A percentile compares a stretch with the other conserved stretches of the same genome.
phyloP scores from a whole-genome alignment of 2,329 filamentous ascomycete genomes.

The Aspergillus sp. region DNA sequence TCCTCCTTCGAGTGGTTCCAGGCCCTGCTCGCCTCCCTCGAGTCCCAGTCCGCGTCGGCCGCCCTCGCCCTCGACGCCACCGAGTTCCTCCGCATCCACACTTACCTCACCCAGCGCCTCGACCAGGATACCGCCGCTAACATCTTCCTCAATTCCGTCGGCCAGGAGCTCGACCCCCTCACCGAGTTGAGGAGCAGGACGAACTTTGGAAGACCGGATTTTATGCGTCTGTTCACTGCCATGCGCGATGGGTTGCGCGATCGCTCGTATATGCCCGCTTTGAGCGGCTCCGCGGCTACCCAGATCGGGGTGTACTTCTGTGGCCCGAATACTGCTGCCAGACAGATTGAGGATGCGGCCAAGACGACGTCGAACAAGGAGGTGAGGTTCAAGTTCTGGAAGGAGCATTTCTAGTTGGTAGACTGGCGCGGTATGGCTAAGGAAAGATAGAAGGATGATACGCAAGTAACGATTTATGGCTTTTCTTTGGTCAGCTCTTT shows the following conservation, averaged over 20 bases:
- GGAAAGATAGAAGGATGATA: too few species aligned
- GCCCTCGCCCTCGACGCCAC: conserved; percentile 44
- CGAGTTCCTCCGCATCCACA: conserved; percentile 96
- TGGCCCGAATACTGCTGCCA: conserved; percentile 70
- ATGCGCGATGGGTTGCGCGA: conserved; percentile 86
- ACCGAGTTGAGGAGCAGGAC: conserved; percentile 85
- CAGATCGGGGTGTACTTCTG: conserved; percentile 98
- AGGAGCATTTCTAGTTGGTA: conserved; percentile 79
- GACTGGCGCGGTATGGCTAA: too few species aligned
- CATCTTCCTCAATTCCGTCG: conserved; percentile 92
- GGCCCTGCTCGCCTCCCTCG: conserved; percentile 79
- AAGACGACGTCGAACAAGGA: conserved; percentile 63
- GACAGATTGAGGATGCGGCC: conserved; percentile 75
- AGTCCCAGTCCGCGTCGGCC: conserved; percentile 69
- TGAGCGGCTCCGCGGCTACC: conserved; percentile 67
- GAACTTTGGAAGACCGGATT: conserved; percentile 92
- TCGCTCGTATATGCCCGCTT: conserved; percentile 71
- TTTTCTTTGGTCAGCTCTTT: too few species aligned
- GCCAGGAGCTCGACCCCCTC: conserved; percentile 75
- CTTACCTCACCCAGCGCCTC: conserved; percentile 87
- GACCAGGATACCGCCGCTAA: conserved; percentile 91
- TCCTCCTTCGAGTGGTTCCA: conserved; percentile 99
- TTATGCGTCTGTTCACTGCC: conserved; percentile 63
- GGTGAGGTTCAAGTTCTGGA: conserved; percentile 96
- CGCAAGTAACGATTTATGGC: too few species aligned